phyloP scores from a whole-genome alignment of 345 rosid species.

The Lumnitzera racemosa region DNA sequence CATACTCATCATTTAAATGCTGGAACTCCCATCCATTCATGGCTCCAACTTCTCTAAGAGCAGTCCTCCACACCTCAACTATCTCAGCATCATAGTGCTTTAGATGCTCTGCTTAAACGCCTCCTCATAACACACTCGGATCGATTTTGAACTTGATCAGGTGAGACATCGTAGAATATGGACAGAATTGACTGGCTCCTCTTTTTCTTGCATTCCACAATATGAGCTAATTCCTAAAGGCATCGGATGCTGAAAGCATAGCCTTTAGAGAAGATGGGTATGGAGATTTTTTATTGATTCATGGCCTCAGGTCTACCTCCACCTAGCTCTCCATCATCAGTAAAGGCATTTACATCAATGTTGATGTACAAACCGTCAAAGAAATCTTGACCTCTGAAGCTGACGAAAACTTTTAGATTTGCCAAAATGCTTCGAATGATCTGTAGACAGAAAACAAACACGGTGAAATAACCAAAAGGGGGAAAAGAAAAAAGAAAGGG shows the following conservation, averaged over 20 bases:
- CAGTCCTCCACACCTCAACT: too few species aligned
- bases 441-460: too few species aligned
- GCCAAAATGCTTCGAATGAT: too few species aligned
- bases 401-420: constrained; percentile 3
- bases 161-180: neutral
- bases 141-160: neutral
- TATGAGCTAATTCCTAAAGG: neutral
- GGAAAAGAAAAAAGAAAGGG: too few species aligned
- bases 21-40: too few species aligned
- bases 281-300: neutral
- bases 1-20: too few species aligned
- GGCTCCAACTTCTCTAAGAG: too few species aligned
- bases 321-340: neutral
- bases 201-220: neutral
- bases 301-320: accelerated
- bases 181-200: neutral
- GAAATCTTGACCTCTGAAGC: neutral
- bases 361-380: neutral
- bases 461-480: too few species aligned
- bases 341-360: neutral
- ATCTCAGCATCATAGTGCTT: too few species aligned
- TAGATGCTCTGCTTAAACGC: too few species aligned
- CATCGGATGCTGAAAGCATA: neutral
- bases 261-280: constrained; percentile 1
- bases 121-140: too few species aligned